Evolutionary conservation across 2,329 filamentous ascomycete genomes (phyloP), one percentile per base, ranked within the genome.

Genomic region (Aspergillus pseudoterreus): DNA sequence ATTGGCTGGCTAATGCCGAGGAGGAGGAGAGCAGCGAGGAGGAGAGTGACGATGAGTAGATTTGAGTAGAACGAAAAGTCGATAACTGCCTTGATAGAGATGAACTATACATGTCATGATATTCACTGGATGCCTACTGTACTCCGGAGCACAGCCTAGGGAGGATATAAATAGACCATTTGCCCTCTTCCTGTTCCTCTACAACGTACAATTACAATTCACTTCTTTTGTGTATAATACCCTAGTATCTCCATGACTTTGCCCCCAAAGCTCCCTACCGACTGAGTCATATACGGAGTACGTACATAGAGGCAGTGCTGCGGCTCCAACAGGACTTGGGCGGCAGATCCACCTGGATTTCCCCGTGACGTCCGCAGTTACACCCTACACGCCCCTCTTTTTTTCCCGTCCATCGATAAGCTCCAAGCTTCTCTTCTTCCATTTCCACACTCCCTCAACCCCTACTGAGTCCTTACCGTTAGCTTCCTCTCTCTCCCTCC

Each of bases 1-100:
- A 95, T 63, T 90, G 92, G 84, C 71, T 92, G 61, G 87, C 87
- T 64, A 86, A 91, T 65, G 88, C 88, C 1, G 84, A 86, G 45
- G 85, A 86, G 57, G 84, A 86, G 59, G 77, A 81, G 33, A 84
- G 85, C 56, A 84, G 84, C 54, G 86, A 87, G 35, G 75, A 77
- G 33, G 62, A 64, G n/a, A 58, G 54, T 14, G 61, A 61, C 11
- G 58, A 61, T 33, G 59, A 62, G 45, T 50, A 35, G 27, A 19
- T 3, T 3, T 19, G 19, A 19, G 19, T 19, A 19, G 19, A 3
- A 30, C 10, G 27, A 9, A 30, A 30, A 30, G 27, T 30, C 27
- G 27, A 30, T 10, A 10, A 10, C 6, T 11, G 27, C 27, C 27
- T 30, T 30, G 27, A 30, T 30, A 30, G 27, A 30, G 27, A 24